Base-by-base conservation (phyloP, 371 early-diverging fungal species). In the Rhizopus sp. region DNA sequence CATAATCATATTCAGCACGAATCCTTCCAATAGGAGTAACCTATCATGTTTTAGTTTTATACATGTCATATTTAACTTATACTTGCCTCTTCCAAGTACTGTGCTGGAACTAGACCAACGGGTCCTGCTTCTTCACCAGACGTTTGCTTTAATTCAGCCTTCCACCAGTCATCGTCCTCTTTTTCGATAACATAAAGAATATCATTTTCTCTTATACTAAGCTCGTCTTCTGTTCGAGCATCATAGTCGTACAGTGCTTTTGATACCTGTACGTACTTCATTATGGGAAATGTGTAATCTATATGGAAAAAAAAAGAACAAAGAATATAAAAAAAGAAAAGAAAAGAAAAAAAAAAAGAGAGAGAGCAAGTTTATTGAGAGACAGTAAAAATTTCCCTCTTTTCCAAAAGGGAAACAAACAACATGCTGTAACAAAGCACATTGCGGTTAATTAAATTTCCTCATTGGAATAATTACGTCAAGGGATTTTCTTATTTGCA, bases 221-320 rank as follows among this genome's bases (percentile, higher is more conserved):
- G 77, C 75, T 96, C 97, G 51, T 95, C 96, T 63, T 87, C 88
- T 35, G 89, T 90, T 41, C 84, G 80, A 32, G 96, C 90, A 45
- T 84, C 84, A 73, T 96, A 97, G 66, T 90, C 88, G 64, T 78
- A 78, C 38, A 75, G 63, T 51, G 76, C 67, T 64, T 72, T 69
- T 49, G 70, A 73, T 54, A 78, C 74, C 55, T 70, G 60, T 40
- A 78, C 66, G 50, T 78, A 78, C 60, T 66, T 73, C 79, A 78
- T 78, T 49, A 29, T 52, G 17, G 8, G 35, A 9, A n/a, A 6
- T 50, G 9, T 48, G 23, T 23, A 23, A 23, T 23, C 23, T 23
- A 23, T 23, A 23, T 23, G 23, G n/a, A 23, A 23, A 23, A 23
- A 23, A 23, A 23, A 23, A 48, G 31, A 48, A 29, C 16, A 48